A percentile compares a stretch with the other conserved stretches of the same genome.
phyloP scores from a whole-genome alignment of 306 rosid species.

The Macrotyloma uniflorum region DNA sequence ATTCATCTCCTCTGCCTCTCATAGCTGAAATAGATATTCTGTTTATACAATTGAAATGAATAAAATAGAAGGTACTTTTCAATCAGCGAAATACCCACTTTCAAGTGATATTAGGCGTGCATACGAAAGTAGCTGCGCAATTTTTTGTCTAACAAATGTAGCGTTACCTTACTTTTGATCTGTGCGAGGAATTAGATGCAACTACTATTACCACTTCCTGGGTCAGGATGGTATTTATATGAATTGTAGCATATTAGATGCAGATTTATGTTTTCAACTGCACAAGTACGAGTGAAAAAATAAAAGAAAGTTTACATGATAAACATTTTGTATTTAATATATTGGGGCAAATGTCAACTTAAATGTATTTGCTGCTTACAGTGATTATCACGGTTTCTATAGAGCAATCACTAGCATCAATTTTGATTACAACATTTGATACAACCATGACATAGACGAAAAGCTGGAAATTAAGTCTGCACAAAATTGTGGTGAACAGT shows the following conservation, averaged over 20 bases:
- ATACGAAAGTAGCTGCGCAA: neutral
- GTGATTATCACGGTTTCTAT: neutral
- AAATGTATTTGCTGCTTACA: neutral
- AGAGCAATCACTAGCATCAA: neutral
- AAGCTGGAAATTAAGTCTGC: neutral
- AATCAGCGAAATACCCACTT: neutral
- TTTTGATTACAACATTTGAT: conserved; percentile 9
- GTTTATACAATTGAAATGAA: neutral
- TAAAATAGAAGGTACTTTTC: neutral
- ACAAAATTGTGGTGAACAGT: conserved; percentile 21
- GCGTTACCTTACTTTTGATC: too few species aligned
- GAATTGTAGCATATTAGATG: too few species aligned
- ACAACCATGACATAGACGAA: conserved; percentile 19
- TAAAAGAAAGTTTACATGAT: neutral
- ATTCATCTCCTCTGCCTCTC: neutral
- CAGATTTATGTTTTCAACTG: neutral
- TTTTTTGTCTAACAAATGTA: neutral
- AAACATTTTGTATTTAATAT: neutral
- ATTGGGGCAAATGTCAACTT: neutral
- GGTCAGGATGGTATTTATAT: neutral
- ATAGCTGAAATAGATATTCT: neutral
- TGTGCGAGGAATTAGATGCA: neutral
- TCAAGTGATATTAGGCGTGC: neutral
- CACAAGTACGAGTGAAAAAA: neutral
- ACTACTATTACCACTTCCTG: neutral